phyloP scores from a whole-genome alignment of 2,329 filamentous ascomycete species.

The Clonostachys byssicola region DNA sequence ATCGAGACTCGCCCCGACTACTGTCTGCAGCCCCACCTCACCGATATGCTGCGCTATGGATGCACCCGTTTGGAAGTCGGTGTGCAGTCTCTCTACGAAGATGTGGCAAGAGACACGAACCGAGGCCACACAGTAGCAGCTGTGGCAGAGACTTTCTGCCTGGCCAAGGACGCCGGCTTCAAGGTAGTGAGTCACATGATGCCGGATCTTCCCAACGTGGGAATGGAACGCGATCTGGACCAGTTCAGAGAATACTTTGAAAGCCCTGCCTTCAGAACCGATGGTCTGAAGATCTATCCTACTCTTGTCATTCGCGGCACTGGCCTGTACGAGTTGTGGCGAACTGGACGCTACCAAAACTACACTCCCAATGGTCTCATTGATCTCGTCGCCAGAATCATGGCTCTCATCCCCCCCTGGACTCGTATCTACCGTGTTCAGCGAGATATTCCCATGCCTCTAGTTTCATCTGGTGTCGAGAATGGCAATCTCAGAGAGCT shows the following conservation, averaged over 20 bases:
- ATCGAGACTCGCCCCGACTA: slow-evolving; percentile 98
- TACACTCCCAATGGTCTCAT: slow-evolving; percentile 97
- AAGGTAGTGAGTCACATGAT: slow-evolving; percentile 99
- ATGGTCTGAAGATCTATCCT: slow-evolving; percentile 96
- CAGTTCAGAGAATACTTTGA: slow-evolving; percentile 98
- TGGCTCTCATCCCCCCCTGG: slow-evolving; percentile 94
- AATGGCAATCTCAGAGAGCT: slow-evolving; percentile 95
- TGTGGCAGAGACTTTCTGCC: slow-evolving; percentile 92
- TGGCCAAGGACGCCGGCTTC: slow-evolving; percentile 97
- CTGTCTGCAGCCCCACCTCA: slow-evolving; percentile 91
- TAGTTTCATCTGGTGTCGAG: slow-evolving; percentile 97
- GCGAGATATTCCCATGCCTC: slow-evolving; percentile 98
- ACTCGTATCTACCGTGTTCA: slow-evolving; percentile 98
- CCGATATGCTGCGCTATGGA: slow-evolving; percentile 95
- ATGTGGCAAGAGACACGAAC: slow-evolving; percentile 97
- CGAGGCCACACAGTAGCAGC: slow-evolving; percentile 92
- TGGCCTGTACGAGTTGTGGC: slow-evolving; percentile 94
- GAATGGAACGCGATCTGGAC: slow-evolving; percentile 95
- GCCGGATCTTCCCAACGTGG: slow-evolving; percentile 96
- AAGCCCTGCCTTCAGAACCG: slow-evolving; percentile 91
- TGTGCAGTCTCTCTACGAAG: slow-evolving; percentile 95
- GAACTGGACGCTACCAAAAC: slow-evolving; percentile 95
- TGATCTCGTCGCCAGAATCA: slow-evolving; percentile 91
- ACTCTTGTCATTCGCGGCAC: slow-evolving; percentile 96
- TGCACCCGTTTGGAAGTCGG: slow-evolving; percentile 93